Evolutionary conservation across 441 rosid species (phyloP), one percentile per base, ranked within the genome.

Genomic region (Macaranga tanarius): DNA sequence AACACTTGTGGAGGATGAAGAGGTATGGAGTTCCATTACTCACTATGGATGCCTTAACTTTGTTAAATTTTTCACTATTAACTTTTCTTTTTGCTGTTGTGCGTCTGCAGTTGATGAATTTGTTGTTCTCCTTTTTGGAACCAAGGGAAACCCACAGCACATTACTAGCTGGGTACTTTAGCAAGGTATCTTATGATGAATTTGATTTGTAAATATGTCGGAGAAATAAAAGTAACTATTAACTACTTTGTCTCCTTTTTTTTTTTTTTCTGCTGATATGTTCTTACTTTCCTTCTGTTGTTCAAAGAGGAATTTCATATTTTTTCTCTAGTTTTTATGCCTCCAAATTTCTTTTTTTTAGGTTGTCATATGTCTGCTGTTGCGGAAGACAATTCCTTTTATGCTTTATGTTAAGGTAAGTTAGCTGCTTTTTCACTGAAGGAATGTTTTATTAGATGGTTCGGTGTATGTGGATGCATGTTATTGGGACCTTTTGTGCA

Each of bases 101-200:
- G 74, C 55, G 47, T 77, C 26, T 80, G 79, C 89, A 95, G 99
- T 84, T 95, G 70, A 92, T 95, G 96, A 81, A 95, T 82, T 78
- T 95, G 76, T 87, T 95, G 40, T 95, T 95, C 81, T 77, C 95
- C 71, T 95, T 95, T 86, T 82, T 95, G 96, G 90, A 86, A 79
- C 90, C 99, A 19, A 79, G 84, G 52, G 90, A 89, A 71, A 82
- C 87, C 70, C 98, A 93, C 77, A 89, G 93, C 75, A 90, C 95
- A 6, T 76, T 89, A 78, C 80, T 91, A 76, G 99, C 98, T 69
- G 99, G 99, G 62, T 95, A 91, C 79, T 95, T 95, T 44, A 88
- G 99, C 81, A 95, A 95, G 93, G 99, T 95, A 65, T 76, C 70
- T 47, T 26, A 31, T 62, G 57, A 20, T 71, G 61, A 77, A 70